Evolutionary conservation across 2,329 filamentous ascomycete species (phyloP), one percentile per base, ranked within the genome.

Genomic region (Alternaria triticimaculans): DNA sequence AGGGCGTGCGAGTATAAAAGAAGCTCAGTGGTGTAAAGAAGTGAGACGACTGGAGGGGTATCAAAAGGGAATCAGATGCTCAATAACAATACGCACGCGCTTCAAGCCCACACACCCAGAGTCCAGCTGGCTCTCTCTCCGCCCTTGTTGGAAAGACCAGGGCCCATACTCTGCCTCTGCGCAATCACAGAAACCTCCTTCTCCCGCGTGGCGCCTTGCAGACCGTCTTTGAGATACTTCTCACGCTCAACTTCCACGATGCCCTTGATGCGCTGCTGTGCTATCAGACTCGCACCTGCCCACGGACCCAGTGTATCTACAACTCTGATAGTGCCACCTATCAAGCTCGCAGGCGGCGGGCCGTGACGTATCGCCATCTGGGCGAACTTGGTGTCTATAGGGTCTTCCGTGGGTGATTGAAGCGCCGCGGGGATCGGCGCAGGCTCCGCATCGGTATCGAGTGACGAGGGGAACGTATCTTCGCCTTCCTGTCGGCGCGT

Each of bases 241-340:
- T 95, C 92, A 25, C 89, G 84, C 66, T 94, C 92, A 20, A 94
- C 83, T 28, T 89, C 87, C 3, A 90, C 89, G 56, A 92, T 85
- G 2, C 91, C 88, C 37, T 88, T 87, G 5, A 93, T 84, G 60
- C 90, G 90, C 62, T 94, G 82, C 68, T 90, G 88, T 3, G 89
- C 87, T 18, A 91, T 81, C 58, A 95, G 75, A 75, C 91, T 93
- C 4, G 89, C 92, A 11, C 92, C 92, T 20, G 87, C 86, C 91
- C 92, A 95, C 2, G 91, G 83, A 0, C 92, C 92, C 2, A 94
- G 80, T 1, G 89, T 89, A 65, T 92, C 88, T 2, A 93, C 81
- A 3, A 86, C 89, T 25, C 92, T 85, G 43, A 94, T 81, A 26
- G 84, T 81, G 3, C 90, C 90, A 43, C 87, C 86, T 2, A 88